Evolutionary conservation across 2,329 filamentous ascomycete species (phyloP).

Genomic region (Beauveria caledonica): DNA sequence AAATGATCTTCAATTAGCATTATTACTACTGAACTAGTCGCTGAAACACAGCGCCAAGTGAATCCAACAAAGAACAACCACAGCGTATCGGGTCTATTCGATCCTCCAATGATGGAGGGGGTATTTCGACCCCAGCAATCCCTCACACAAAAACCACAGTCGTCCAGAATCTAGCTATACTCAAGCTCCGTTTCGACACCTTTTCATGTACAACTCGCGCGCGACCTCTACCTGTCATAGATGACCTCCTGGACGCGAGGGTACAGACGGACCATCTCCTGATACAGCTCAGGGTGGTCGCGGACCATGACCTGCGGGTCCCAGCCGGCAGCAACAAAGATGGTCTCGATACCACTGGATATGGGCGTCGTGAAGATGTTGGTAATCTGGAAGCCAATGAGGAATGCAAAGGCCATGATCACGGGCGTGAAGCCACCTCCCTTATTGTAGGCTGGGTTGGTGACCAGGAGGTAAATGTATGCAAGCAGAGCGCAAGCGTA

Average conservation of each 20-base stretch:
- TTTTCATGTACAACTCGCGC: neutral
- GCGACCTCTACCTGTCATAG: conserved; percentile 20
- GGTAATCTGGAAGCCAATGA: conserved; percentile 84
- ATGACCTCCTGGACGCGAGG: conserved; percentile 76
- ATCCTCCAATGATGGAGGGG: neutral
- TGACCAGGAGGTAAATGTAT: conserved; percentile 81
- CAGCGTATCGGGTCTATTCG: neutral
- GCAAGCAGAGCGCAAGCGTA: conserved; percentile 75
- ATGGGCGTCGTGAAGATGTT: conserved; percentile 86
- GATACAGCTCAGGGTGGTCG: conserved; percentile 75
- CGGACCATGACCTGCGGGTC: conserved; percentile 66
- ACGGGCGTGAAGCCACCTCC: conserved; percentile 63
- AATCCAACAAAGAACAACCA: neutral
- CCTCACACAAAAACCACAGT: neutral
- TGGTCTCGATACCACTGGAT: conserved; percentile 80
- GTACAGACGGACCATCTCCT: conserved; percentile 71
- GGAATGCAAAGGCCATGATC: conserved; percentile 75
- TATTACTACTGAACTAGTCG: neutral
- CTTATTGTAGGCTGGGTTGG: conserved; percentile 68
- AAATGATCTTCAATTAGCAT: neutral
- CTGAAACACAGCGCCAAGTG: neutral
- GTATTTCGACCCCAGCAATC: neutral
- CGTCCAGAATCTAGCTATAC: neutral
- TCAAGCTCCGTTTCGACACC: neutral
- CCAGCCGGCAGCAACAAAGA: conserved; percentile 73